Evolutionary conservation across 2,329 filamentous ascomycete genomes (phyloP).

Genomic region (Pestalotiopsis fici): DNA sequence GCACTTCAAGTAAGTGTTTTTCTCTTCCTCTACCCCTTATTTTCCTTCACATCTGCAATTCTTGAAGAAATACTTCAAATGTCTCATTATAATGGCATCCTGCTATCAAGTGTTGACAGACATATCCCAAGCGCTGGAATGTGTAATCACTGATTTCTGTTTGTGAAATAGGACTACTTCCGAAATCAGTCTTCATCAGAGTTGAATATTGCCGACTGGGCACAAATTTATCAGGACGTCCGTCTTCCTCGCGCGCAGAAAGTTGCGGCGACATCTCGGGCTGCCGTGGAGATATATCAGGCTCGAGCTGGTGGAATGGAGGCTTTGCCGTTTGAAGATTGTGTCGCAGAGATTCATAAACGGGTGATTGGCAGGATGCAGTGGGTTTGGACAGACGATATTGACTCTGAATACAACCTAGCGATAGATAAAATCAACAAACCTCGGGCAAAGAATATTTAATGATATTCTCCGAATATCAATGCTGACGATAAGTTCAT

Average conservation of each 20-base stretch:
- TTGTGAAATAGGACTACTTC: not conserved
- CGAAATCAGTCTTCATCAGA: not conserved
- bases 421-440: not conserved
- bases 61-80: not conserved
- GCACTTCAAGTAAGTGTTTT: conserved; percentile 20
- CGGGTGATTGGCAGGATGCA: conserved; percentile 27
- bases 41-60: no score
- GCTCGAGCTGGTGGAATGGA: conserved; percentile 33
- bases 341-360: conserved; percentile 30
- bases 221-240: conserved; percentile 32
- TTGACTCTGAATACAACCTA: conserved; percentile 23
- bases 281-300: conserved; percentile 34
- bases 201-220: not conserved
- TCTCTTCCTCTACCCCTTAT: conserved; percentile 11
- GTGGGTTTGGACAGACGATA: conserved; percentile 33
- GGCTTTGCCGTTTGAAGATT: conserved; percentile 34
- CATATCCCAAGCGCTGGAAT: conserved; percentile 20
- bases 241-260: conserved; percentile 33
- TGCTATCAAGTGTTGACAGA: no score
- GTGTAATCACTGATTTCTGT: conserved; percentile 15
- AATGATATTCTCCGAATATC: not conserved
- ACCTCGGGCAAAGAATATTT: not conserved
- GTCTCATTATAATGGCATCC: no score
- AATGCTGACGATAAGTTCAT: not conserved
- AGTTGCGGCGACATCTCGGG: conserved; percentile 28